Base-by-base conservation (phyloP, 257 asterid species). In the Forsythia viridissima region DNA sequence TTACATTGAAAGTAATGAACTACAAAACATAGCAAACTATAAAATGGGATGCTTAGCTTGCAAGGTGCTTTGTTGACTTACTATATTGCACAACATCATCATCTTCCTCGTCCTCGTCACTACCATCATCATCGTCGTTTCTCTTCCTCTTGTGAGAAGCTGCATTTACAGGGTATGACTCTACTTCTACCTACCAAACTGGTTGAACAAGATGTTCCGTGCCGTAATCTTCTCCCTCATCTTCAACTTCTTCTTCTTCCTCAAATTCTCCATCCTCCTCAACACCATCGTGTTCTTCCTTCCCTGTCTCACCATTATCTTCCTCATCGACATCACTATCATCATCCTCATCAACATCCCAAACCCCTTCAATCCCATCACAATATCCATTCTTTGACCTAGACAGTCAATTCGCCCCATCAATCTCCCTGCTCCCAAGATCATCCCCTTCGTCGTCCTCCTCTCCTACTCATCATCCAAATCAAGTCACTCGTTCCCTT, bases 401-500 rank as follows among this genome's bases (percentile, higher is more conserved):
- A 41, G 41, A 24, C 8, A 81, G 75, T 59, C 84, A 74, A 59
- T 91, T 98, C 83, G 90, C 97, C 0, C 97, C 97, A 1, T 95
- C 98, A 18, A 94, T 79, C 77, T 94, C 99, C 37, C 98, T 98
- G 59, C 99, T 91, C 66, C 96, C 98, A 0, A 97, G 98, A 75
- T 93, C 99, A 78, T 95, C 97, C 76, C 90, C 98, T 0, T 91
- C 97, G 24, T 63, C 65, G 10, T 55, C 40, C 0, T 88, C 97
- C 3, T 81, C 84, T 90, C 97, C 4, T 90, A 97, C 85, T 95
- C 99, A 0, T 94, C 99, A 46, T 94, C 98, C 3, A 97, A 93
- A 79, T 92, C 99, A 1, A 96, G 98, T 84, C 98, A 86, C 91
- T 92, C 99, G 59, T 93, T 92, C 73, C 88, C 99, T 76, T 95